Percentiles rank a stretch among this genome's conserved stretches.
phyloP scores from a whole-genome alignment of 345 rosid species.

The Noccaea bulbosa region DNA sequence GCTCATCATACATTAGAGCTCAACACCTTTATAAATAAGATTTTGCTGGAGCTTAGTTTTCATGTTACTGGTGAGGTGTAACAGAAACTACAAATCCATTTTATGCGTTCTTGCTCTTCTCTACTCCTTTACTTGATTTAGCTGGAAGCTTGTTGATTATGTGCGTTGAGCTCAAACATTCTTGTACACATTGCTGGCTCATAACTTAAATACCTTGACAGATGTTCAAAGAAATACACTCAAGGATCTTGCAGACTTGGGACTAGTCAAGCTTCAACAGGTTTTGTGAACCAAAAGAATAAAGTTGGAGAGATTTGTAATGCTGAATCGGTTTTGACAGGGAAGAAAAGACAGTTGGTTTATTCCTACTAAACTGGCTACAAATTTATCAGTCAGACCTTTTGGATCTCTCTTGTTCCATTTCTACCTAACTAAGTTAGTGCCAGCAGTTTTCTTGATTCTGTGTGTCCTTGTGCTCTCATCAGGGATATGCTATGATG shows the following conservation, averaged over 20 bases:
- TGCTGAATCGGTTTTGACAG: conserved; percentile 46
- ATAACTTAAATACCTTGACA: conserved; percentile 76
- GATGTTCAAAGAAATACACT: conserved; percentile 67
- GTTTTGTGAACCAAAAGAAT: conserved; percentile 46
- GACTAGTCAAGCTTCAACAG: conserved; percentile 96
- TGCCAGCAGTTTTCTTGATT: conserved; percentile 17
- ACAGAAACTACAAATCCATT: conserved; percentile 6
- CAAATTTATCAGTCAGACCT: conserved; percentile 80
- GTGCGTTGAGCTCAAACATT: conserved; percentile 10
- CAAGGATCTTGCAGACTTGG: conserved; percentile 94
- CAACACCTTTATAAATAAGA: too few species aligned
- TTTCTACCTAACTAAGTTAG: background rate
- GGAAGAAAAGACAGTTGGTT: conserved; percentile 97
- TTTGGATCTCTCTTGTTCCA: conserved; percentile 3
- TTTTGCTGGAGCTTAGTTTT: conserved; percentile 96
- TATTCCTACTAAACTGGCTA: conserved; percentile 89
- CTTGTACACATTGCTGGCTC: conserved; percentile 57
- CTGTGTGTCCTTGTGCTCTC: conserved; percentile 15
- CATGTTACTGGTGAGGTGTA: conserved; percentile 89
- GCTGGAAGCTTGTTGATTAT: too few species aligned
- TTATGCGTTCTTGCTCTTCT: conserved; percentile 2
- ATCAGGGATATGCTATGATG: conserved; percentile 88
- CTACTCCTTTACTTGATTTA: conserved; percentile 23
- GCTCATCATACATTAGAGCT: too few species aligned
- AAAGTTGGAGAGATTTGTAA: conserved; percentile 3